These are phyloP conservation scores for Loxodes magnus DNA, from an alignment of 73 alveolate species.

Conservation along the genomic window DNA sequence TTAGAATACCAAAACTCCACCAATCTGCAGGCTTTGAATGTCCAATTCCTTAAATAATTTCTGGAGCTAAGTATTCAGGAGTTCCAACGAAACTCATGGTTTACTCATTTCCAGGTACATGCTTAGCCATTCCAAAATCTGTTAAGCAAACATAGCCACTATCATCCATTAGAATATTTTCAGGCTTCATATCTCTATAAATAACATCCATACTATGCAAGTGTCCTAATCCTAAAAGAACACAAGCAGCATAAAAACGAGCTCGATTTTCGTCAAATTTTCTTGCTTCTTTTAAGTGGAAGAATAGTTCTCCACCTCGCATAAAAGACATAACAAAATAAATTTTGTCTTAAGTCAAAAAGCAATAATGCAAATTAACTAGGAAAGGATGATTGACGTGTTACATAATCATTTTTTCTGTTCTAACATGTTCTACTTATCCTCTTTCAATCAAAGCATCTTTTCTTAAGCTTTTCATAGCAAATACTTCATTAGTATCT, in stretches of 20 bases:
- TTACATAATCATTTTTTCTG: constrained; percentile 73
- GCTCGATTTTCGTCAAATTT: constrained; percentile 72
- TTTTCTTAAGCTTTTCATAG: constrained; percentile 78
- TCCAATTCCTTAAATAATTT: constrained; percentile 73
- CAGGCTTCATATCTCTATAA: constrained; percentile 92
- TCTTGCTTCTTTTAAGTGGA: constrained; percentile 62
- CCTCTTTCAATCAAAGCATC: constrained; percentile 74
- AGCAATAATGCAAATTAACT: constrained; percentile 69
- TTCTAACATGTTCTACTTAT: constrained; percentile 54
- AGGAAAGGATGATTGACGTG: constrained; percentile 78
- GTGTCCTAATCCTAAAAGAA: constrained; percentile 77
- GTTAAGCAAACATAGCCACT: constrained; percentile 70
- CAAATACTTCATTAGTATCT: constrained; percentile 54
- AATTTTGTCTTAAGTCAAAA: constrained; percentile 70
- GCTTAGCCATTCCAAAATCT: constrained; percentile 90
- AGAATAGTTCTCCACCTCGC: constrained; percentile 90
- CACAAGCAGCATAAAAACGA: constrained; percentile 67
- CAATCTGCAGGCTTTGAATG: constrained; percentile 88
- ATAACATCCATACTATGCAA: constrained; percentile 65
- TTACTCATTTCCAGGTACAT: constrained; percentile 44
- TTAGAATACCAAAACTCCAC: constrained; percentile 90
- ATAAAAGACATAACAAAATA: constrained; percentile 81
- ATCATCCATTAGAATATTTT: constrained; percentile 80
- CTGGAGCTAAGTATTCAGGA: constrained; percentile 95
- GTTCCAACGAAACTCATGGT: constrained; percentile 89